Base-by-base conservation (phyloP, 2,329 filamentous ascomycete genomes). In the Verticillium klebahnii region DNA sequence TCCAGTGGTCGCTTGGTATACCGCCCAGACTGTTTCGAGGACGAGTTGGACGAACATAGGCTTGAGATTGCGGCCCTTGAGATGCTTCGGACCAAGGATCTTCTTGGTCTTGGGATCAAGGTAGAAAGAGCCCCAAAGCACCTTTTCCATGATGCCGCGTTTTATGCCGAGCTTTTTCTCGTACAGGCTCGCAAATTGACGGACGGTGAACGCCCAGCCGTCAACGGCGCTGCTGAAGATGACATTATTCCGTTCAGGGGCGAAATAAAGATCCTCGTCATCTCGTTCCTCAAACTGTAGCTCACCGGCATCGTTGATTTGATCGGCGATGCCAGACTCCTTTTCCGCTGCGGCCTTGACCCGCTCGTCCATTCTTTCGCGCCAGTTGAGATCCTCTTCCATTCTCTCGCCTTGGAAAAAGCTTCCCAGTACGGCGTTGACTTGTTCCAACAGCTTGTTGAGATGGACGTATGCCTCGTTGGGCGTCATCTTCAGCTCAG, bases 321-420 rank as follows among this genome's bases (percentile, higher is more conserved):
- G 77, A 58, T 84, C 82, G 32, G 78, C 79, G 8, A 54, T 45
- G 25, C 34, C 34, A 14, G 56, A 40, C 23, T 78, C 77, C 12
- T 61, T 61, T 52, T 69, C 73, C 39, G 67, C 66, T 19, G 71
- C 68, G 1, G 90, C 90, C 63, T 85, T 91, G 56, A 93, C 86
- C 65, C 89, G 87, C 74, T 96, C 91, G 70, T 99, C 95, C 77
- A 98, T 91, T 62, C 86, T 87, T 77, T 98, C 93, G 67, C 95
- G 85, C 95, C 95, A 99, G 74, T 95, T 91, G 63, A 98, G 82
- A 72, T 99, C 94, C 68, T 98, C 94, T 74, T 98, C 95, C 95
- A 99, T 99, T 58, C 95, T 88, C 76, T 99, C 95, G 60, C 95
- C 95, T 69, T 97, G 93, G 73, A 97, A 97, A 75, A 99, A 99